Conservation (phyloP, 306 rosid species). For the Rubus idaeus region DNA sequence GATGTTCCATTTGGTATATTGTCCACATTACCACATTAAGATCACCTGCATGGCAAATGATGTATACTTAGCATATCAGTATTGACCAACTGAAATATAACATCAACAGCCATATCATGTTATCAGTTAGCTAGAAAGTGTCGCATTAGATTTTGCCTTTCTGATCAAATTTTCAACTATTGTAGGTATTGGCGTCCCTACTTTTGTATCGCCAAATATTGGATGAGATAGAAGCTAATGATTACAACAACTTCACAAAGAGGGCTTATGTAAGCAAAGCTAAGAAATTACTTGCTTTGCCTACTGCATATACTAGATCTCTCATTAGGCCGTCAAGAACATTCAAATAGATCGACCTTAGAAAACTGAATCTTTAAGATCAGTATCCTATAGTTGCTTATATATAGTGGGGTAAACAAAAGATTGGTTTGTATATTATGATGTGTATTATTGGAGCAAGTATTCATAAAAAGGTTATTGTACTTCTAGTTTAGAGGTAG, state of each 20-base stretch:
- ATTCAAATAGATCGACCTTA: neutral
- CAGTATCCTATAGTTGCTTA: neutral
- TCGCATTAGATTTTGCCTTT: neutral
- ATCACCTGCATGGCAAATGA: too few relatives aligned
- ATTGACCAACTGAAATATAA: neutral
- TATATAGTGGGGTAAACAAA: neutral
- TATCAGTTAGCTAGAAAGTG: neutral
- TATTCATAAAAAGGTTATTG: neutral
- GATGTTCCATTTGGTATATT: neutral
- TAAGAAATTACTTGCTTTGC: conserved; percentile 66
- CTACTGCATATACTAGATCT: conserved; percentile 61
- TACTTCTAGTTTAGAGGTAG: neutral
- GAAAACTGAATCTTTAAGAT: neutral
- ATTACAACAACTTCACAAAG: conserved; percentile 68
- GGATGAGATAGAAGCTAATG: conserved; percentile 84
- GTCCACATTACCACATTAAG: neutral
- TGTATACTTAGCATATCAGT: neutral
- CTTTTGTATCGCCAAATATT: conserved; percentile 64
- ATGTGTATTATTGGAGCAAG: neutral
- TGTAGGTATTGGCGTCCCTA: conserved; percentile 77
- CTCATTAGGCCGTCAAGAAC: conserved; percentile 45
- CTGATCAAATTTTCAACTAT: neutral
- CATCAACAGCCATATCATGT: neutral
- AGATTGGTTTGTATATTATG: neutral
- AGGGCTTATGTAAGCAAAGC: conserved; percentile 77